Evolutionary conservation across 768 basidiomycete species (phyloP), one percentile per base, ranked within the genome.

Genomic region (Tylopilus sp.): DNA sequence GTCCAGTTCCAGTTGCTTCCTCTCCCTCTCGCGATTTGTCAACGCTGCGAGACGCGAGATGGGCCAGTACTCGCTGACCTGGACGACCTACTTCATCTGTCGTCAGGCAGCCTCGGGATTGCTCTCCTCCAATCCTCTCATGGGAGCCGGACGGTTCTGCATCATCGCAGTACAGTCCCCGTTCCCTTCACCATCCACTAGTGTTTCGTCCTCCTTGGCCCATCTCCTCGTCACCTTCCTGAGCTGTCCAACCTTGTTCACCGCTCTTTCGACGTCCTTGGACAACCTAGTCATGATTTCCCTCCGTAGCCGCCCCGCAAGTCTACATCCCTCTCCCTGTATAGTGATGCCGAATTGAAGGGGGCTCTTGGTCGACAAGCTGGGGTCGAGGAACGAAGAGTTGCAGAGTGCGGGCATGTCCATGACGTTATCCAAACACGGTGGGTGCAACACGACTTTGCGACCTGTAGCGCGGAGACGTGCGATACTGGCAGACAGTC

Each of bases 21-120:
- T 72, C 12, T 76, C 69, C 83, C 95, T 89, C 6, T 92, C 89
- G 19, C 63, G 64, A 33, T 80, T 76, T 17, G 82, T 75, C 79
- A 97, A 79, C 12, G 72, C 68, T 0, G 91, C 86, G 8, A 98
- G 79, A 37, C 81, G 83, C 12, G 86, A 78, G 44, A 94, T 76
- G 0, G 92, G 86, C 91, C 93, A 98, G 68, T 97, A 98, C 67
- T 98, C 95, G 76, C 92, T 95, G 60, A 98, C 82, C 67, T 98
- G 96, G 0, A 92, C 86, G 4, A 97, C 86, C 92, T 93, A 98
- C 68, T 87, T 84, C 82, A 97, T 90, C 16, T 89, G 77, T 29
- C 93, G 77, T 53, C 72, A 76, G 48, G 79, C 73, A 24, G 66
- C 72, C 57, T 87, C 86, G 2, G 57, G 38, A 10, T 61, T 68